phyloP scores from a whole-genome alignment of 257 asterid genomes.

The Petrea volubilis region DNA sequence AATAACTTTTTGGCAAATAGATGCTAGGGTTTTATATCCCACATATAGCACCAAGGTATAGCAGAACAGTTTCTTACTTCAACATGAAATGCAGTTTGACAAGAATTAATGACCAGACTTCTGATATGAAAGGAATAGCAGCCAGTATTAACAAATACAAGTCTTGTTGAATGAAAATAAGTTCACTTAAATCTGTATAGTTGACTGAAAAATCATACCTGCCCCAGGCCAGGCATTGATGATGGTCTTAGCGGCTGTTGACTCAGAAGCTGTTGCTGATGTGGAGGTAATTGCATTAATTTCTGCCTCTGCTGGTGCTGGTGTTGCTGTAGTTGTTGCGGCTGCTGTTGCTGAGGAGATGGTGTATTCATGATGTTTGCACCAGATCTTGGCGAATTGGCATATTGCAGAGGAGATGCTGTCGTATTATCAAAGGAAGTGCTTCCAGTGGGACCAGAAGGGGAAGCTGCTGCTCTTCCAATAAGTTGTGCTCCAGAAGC shows the following conservation, averaged over 20 bases:
- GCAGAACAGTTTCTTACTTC: constrained; percentile 1
- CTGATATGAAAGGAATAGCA: neutral
- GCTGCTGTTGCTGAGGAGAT: constrained; percentile 92
- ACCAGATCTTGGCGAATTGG: constrained; percentile 91
- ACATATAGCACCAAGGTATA: neutral
- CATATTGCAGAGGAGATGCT: constrained; percentile 84
- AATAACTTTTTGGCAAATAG: neutral
- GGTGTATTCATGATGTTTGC: constrained; percentile 93
- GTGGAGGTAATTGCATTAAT: constrained; percentile 75
- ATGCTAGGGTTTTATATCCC: neutral
- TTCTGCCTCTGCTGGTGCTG: constrained; percentile 81
- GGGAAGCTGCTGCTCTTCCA: constrained; percentile 93
- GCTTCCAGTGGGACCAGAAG: constrained; percentile 65
- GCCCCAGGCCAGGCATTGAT: constrained; percentile 78
- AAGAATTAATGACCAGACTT: neutral
- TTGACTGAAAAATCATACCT: constrained; percentile 45
- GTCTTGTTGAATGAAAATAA: neutral
- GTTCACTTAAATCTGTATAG: constrained; percentile 4
- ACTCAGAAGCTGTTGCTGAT: constrained; percentile 81
- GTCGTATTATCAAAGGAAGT: constrained; percentile 76
- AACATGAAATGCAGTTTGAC: constrained; percentile 10
- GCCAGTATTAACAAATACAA: neutral
- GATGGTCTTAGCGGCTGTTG: constrained; percentile 87
- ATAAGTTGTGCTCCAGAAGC: constrained; percentile 70
- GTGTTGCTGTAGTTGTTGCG: constrained; percentile 55